Evolutionary conservation across 202 grass and related monocot species (phyloP).

Genomic region (Eragrostis tef): DNA sequence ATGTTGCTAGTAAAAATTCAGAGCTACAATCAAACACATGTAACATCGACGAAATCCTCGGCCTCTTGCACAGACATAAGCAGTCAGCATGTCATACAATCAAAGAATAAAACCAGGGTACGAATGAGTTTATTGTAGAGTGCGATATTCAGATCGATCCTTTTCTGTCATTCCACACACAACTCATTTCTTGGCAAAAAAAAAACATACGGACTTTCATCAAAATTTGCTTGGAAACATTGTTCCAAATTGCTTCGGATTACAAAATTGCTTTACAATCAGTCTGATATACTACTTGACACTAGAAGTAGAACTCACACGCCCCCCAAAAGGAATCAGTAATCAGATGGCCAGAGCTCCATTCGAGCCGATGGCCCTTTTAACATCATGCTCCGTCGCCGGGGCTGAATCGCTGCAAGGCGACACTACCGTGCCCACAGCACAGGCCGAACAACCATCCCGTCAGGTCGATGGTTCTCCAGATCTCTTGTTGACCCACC

Average conservation of each 20-base stretch:
- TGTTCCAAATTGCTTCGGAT: not conserved
- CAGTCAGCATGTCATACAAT: too few relatives aligned
- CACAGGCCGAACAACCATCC: not conserved
- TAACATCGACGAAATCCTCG: too few relatives aligned
- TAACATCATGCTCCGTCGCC: not conserved
- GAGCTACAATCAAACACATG: too few relatives aligned
- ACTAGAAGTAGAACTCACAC: not conserved
- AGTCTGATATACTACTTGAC: too few relatives aligned
- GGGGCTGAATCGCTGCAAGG: not conserved
- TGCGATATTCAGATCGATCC: not conserved
- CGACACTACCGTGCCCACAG: too few relatives aligned
- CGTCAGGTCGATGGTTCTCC: not conserved
- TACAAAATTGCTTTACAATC: not conserved
- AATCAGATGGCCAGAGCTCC: not conserved
- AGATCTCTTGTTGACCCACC: not conserved
- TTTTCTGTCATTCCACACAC: not conserved
- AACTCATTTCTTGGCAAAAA: not conserved
- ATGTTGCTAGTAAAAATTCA: too few relatives aligned
- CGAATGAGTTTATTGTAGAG: not conserved
- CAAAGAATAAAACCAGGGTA: not conserved
- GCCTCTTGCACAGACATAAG: too few relatives aligned
- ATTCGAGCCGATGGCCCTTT: not conserved
- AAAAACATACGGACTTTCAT: not conserved
- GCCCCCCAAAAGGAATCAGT: not conserved
- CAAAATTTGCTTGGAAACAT: not conserved